Conservation (phyloP, 1,284 basidiomycete species). For the Polyporus tsugae region DNA sequence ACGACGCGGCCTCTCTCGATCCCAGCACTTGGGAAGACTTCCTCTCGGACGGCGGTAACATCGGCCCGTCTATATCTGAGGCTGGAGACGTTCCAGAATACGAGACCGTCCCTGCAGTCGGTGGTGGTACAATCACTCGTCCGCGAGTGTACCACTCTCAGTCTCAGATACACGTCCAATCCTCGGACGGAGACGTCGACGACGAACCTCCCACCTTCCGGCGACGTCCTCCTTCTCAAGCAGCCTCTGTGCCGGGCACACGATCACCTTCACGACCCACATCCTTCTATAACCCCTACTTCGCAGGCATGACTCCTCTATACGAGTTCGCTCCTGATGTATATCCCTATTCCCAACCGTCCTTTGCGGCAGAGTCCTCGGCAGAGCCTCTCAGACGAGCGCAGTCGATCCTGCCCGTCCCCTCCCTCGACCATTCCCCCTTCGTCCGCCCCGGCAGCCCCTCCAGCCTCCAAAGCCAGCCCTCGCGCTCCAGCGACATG, state of each 20-base stretch:
- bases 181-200: conserved; percentile 23
- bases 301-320: conserved; percentile 38
- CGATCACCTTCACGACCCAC: conserved; percentile 35
- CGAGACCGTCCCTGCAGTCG: conserved; percentile 65
- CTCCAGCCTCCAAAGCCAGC: conserved; percentile 41
- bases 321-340: conserved; percentile 30
- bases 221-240: conserved; percentile 23
- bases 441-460: conserved; percentile 40
- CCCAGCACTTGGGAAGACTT: conserved; percentile 74
- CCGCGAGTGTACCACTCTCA: conserved; percentile 70
- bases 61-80: conserved; percentile 41
- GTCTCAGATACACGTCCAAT: conserved; percentile 47
- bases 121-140: conserved; percentile 68
- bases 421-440: conserved; percentile 41
- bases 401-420: conserved; percentile 42
- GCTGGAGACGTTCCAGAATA: conserved; percentile 42
- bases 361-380: conserved; percentile 28
- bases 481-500: conserved; percentile 43
- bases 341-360: conserved; percentile 24
- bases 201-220: conserved; percentile 25
- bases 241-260: conserved; percentile 23
- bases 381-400: conserved; percentile 36
- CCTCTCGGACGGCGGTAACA: conserved; percentile 45
- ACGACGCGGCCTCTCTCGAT: conserved; percentile 65
- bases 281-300: conserved; percentile 44